Evolutionary conservation across 2,329 filamentous ascomycete species (phyloP), one percentile per base, ranked within the genome.

Genomic region (Cryphonectria parasitica): DNA sequence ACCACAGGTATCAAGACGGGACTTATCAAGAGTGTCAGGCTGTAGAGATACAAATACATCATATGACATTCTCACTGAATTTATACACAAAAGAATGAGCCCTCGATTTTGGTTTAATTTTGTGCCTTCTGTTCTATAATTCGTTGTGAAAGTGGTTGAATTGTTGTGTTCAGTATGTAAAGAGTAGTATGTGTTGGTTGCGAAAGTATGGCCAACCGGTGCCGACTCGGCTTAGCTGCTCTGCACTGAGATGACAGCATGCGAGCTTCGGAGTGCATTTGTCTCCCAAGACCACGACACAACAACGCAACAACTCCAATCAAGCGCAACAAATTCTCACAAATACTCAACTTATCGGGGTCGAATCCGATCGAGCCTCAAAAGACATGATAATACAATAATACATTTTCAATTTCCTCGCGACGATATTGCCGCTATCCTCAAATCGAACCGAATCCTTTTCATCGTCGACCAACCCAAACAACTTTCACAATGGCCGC

Each of bases 1-100:
- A 83, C 92, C 83, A 96, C 95, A 58, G 96, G 96, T 89, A 97
- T 99, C 83, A 98, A 98, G 86, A 92, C 91, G 76, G 92, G 92
- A 28, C 83, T 99, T 81, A 90, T 98, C 77, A 97, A 96, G 89
- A 97, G 94, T 87, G 88, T 93, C 78, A 98, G 96, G 86, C 85
- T 99, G 82, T 95, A 89, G 78, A 66, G 43, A 31, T 31, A 22
- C 31, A n/a, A 36, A 43, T 13, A 41, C 15, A 61, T 43, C 3
- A 6, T 41, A 43, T 45, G 25, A n/a, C 15, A 25, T 3, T 67
- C n/a, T 31, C 28, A 17, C 49, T 19, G 22, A 49, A 22, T n/a
- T 54, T 15, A 13, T 36, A 19, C n/a, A 17, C 6, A 49, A 60
- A 49, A 13, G 10, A 56, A 61, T 4, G 52, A 56, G 25, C 4